These are phyloP conservation scores for Aspergillus sp. DNA, from an alignment of 2,329 filamentous ascomycete genomes.

Conservation along the genomic window DNA sequence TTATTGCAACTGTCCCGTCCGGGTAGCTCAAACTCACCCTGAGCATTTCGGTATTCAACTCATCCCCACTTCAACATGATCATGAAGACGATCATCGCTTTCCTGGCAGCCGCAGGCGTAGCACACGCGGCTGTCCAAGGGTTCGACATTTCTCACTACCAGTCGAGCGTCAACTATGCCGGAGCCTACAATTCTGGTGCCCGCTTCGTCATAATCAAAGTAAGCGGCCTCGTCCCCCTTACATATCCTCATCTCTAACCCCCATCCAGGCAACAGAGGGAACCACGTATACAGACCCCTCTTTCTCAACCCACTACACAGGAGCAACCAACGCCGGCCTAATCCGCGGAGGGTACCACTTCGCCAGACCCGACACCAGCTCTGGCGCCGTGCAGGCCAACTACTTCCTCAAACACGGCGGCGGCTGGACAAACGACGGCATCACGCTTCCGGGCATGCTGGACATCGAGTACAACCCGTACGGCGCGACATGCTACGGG, in stretches of 20 bases:
- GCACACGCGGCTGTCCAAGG: conserved; percentile 26
- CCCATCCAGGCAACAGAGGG: conserved; percentile 49
- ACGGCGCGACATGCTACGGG: conserved; percentile 43
- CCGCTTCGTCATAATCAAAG: conserved; percentile 36
- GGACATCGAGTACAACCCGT: conserved; percentile 48
- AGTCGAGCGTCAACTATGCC: conserved; percentile 25
- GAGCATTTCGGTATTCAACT: too few relatives aligned
- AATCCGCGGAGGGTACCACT: conserved; percentile 57
- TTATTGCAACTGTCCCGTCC: too few relatives aligned
- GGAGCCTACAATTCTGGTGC: conserved; percentile 27
- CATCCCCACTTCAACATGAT: not conserved
- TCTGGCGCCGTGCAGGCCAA: conserved; percentile 48
- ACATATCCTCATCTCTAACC: conserved; percentile 4
- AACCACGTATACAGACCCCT: conserved; percentile 42
- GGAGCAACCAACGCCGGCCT: conserved; percentile 51
- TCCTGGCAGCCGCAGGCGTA: conserved; percentile 17
- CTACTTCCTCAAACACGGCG: conserved; percentile 52
- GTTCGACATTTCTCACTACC: conserved; percentile 33
- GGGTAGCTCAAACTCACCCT: too few relatives aligned
- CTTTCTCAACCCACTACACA: conserved; percentile 50
- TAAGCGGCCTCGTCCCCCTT: conserved; percentile 1
- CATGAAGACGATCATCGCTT: conserved; percentile 18
- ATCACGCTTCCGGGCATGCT: conserved; percentile 57
- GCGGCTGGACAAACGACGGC: conserved; percentile 53
- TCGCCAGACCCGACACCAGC: conserved; percentile 47